Conservation (phyloP, 2,329 filamentous ascomycete genomes). For the Diplocarpon mali region DNA sequence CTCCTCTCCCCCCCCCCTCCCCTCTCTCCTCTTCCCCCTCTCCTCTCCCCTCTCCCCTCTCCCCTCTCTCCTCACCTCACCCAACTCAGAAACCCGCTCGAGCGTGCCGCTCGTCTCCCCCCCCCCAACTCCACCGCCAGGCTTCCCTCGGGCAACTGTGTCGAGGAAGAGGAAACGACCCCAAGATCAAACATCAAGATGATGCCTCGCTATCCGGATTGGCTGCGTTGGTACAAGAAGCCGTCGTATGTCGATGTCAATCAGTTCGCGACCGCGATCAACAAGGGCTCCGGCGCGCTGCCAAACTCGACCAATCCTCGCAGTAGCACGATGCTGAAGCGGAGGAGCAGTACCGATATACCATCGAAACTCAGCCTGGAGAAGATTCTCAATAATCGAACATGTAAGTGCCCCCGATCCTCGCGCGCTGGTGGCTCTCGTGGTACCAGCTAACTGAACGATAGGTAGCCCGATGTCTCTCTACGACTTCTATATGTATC, state of each 20-base stretch:
- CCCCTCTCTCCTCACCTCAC: no score
- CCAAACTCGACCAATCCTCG: slow-evolving; percentile 17
- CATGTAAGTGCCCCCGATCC: slow-evolving; percentile 27
- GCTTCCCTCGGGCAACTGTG: not conserved
- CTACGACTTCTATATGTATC: slow-evolving; percentile 41
- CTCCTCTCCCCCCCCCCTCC: no score
- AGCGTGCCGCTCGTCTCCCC: not conserved
- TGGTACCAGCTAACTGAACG: not conserved
- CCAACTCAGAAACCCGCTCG: no score
- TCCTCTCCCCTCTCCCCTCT: no score
- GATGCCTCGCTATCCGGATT: slow-evolving; percentile 14
- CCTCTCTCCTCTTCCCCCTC: no score
- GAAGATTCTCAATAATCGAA: slow-evolving; percentile 37
- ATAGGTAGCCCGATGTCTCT: slow-evolving; percentile 37
- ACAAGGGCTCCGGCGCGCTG: slow-evolving; percentile 13
- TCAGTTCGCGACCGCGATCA: slow-evolving; percentile 32
- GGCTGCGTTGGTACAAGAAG: slow-evolving; percentile 38
- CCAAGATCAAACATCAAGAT: not conserved
- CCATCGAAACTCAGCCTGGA: slow-evolving; percentile 33
- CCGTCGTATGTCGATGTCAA: slow-evolving; percentile 38
- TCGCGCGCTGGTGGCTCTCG: not conserved
- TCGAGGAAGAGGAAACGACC: no score
- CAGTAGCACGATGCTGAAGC: slow-evolving; percentile 29
- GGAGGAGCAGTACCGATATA: slow-evolving; percentile 29
- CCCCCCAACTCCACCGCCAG: not conserved